Conservation (phyloP, 2,329 filamentous ascomycete genomes). For the Cladosporium sp. region DNA sequence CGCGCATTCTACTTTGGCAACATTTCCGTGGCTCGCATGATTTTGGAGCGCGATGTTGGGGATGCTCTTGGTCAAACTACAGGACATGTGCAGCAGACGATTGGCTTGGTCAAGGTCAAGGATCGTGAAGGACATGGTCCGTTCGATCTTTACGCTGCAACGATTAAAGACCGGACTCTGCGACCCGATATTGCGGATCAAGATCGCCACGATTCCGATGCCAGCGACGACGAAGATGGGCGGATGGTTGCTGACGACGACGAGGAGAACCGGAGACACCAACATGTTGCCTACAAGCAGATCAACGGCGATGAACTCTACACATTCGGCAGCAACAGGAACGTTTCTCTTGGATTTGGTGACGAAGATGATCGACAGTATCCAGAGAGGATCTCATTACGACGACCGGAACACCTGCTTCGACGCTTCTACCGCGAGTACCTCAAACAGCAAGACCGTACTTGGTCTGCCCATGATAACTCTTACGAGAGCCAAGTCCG, state of each 20-base stretch:
- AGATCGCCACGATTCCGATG: constrained; percentile 36
- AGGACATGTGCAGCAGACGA: constrained; percentile 62
- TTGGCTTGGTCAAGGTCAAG: constrained; percentile 88
- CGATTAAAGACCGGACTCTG: constrained; percentile 76
- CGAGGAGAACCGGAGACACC: constrained; percentile 21
- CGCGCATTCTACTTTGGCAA: constrained; percentile 89
- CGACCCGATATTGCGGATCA: constrained; percentile 42
- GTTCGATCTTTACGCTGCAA: constrained; percentile 88
- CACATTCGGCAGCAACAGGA: constrained; percentile 95
- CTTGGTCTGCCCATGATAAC: constrained; percentile 43
- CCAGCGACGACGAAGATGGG: constrained; percentile 48
- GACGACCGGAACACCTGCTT: constrained; percentile 75
- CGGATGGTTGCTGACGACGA: constrained; percentile 59
- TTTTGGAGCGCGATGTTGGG: constrained; percentile 75
- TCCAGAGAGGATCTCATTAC: constrained; percentile 78
- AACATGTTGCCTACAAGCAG: constrained; percentile 31
- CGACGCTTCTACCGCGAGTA: constrained; percentile 72
- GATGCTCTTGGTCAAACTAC: constrained; percentile 65
- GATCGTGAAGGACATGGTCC: constrained; percentile 93
- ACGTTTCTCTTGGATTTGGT: constrained; percentile 87
- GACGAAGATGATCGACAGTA: constrained; percentile 94
- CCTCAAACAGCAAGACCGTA: constrained; percentile 47
- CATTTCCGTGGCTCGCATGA: constrained; percentile 77
- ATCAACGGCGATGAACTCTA: constrained; percentile 81
- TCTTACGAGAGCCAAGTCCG: constrained; percentile 27